Conservation (phyloP, 2,329 filamentous ascomycete species). For the Penicillium thymicola region DNA sequence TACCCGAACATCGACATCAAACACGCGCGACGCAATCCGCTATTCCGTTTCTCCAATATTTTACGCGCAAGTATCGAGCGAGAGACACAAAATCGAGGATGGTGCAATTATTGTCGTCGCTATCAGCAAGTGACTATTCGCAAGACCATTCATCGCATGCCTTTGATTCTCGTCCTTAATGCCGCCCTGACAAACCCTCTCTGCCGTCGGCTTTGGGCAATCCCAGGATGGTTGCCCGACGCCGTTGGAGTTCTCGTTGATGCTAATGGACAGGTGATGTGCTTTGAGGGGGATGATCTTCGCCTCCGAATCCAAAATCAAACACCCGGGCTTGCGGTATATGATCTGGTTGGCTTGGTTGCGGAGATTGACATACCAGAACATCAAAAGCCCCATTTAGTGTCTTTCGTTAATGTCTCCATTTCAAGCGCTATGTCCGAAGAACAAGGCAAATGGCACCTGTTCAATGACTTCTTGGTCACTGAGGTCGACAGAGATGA, state of each 20-base stretch:
- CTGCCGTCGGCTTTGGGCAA: conserved; percentile 74
- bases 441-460: conserved; percentile 74
- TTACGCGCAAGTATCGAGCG: conserved; percentile 90
- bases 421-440: conserved; percentile 46
- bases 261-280: conserved; percentile 79
- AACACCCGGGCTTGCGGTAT: conserved; percentile 77
- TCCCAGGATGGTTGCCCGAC: conserved; percentile 84
- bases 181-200: conserved; percentile 69
- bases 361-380: conserved; percentile 84
- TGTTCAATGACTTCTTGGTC: conserved; percentile 97
- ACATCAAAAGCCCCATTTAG: conserved; percentile 83
- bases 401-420: conserved; percentile 82
- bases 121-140: conserved; percentile 85
- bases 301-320: conserved; percentile 74
- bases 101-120: conserved; percentile 85
- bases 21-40: conserved; percentile 47
- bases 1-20: conserved; percentile 64
- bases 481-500: conserved; percentile 75
- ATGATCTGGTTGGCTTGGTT: conserved; percentile 85
- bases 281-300: conserved; percentile 89
- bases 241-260: conserved; percentile 92
- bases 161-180: conserved; percentile 84
- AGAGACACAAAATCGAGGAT: conserved; percentile 83
- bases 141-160: conserved; percentile 78
- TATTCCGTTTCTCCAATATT: conserved; percentile 74